Conservation (phyloP, 2,329 filamentous ascomycete species). For the Trichoderma sp. region DNA sequence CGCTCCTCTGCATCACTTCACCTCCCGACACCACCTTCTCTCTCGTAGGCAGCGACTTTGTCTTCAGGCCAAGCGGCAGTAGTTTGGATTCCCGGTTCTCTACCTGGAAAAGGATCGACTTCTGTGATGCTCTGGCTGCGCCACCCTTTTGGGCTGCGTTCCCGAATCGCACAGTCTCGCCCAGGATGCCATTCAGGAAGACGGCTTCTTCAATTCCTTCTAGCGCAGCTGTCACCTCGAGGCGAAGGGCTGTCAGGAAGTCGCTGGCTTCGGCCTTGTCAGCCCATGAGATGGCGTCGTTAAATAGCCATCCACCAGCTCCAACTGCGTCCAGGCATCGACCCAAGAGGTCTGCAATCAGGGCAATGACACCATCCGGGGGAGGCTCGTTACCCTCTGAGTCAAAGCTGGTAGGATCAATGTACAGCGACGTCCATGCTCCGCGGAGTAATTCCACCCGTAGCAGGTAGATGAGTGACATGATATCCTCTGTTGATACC, state of each 20-base stretch:
- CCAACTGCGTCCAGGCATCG: constrained; percentile 76
- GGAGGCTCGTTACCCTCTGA: constrained; percentile 46
- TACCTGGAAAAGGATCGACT: constrained; percentile 46
- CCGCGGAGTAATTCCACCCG: constrained; percentile 73
- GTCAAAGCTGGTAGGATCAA: constrained; percentile 58
- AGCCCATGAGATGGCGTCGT: constrained; percentile 55
- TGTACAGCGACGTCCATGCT: constrained; percentile 73
- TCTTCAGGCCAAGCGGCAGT: constrained; percentile 74
- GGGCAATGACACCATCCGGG: constrained; percentile 67
- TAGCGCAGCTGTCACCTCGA: constrained; percentile 70
- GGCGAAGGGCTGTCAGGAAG: constrained; percentile 64
- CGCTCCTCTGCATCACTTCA: constrained; percentile 68
- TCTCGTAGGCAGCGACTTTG: constrained; percentile 50
- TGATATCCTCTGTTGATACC: constrained; percentile 66
- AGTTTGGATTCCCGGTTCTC: constrained; percentile 51
- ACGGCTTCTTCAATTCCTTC: constrained; percentile 71
- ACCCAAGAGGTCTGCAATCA: constrained; percentile 71
- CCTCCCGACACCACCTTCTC: constrained; percentile 68
- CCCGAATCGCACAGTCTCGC: constrained; percentile 66
- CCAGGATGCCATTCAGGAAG: constrained; percentile 63
- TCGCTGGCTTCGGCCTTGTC: constrained; percentile 60
- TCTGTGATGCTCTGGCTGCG: constrained; percentile 32
- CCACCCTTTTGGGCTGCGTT: constrained; percentile 42
- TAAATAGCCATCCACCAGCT: constrained; percentile 71
- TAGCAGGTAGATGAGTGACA: constrained; percentile 71